These are phyloP conservation scores for Aspergillus wentii DNA, from an alignment of 495 filamentous ascomycete genomes.

Conservation along the genomic window DNA sequence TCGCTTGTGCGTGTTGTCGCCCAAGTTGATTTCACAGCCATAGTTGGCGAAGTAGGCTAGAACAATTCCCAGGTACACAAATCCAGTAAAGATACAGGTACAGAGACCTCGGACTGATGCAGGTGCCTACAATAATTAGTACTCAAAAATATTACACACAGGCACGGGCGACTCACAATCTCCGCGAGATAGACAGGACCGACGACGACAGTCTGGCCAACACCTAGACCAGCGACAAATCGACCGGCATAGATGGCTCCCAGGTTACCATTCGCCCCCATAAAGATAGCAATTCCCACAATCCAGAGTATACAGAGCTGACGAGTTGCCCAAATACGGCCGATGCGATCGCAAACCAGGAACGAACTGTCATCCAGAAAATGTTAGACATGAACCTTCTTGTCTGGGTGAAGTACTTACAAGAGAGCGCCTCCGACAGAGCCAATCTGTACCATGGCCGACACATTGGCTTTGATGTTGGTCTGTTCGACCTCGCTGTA, in stretches of 20 bases:
- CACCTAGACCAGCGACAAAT: conserved; percentile 64
- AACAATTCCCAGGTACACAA: conserved; percentile 45
- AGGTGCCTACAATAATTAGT: conserved; percentile 32
- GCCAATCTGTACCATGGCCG: conserved; percentile 69
- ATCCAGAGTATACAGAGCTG: conserved; percentile 64
- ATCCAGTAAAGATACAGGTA: conserved; percentile 61
- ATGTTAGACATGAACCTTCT: neutral
- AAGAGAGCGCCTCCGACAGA: conserved; percentile 60
- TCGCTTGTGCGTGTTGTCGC: conserved; percentile 50
- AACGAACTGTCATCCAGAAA: conserved; percentile 42
- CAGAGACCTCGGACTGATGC: conserved; percentile 62
- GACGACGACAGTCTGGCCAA: conserved; percentile 65
- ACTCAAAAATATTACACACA: neutral
- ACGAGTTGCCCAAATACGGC: conserved; percentile 65
- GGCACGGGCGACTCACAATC: conserved; percentile 29
- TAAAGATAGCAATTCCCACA: conserved; percentile 62
- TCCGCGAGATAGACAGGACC: conserved; percentile 50
- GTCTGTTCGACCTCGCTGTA: conserved; percentile 47
- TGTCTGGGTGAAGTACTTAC: conserved; percentile 23
- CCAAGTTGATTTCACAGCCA: conserved; percentile 52
- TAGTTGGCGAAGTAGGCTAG: conserved; percentile 50
- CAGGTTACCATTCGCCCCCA: conserved; percentile 55
- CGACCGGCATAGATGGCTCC: conserved; percentile 62
- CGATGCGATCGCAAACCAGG: conserved; percentile 61
- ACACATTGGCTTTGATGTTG: conserved; percentile 65